Evolutionary conservation across 2,329 filamentous ascomycete genomes (phyloP).

Genomic region (Curvularia verruculosa): DNA sequence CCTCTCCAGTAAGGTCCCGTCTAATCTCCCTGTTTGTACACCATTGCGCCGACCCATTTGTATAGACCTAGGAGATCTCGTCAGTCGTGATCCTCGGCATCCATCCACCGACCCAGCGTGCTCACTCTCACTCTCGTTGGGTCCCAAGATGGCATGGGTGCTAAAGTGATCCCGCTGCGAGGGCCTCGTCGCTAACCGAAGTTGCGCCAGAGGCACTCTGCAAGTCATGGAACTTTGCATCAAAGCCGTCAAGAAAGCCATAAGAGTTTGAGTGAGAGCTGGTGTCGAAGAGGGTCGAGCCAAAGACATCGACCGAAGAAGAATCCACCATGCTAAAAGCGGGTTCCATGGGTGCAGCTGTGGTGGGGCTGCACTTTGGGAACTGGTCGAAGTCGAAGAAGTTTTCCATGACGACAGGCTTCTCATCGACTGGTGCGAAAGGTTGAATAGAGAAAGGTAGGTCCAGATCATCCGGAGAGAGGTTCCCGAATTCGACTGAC

Average conservation of each 20-base stretch:
- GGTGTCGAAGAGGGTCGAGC: slow-evolving; percentile 40
- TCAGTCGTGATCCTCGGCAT: slow-evolving; percentile 35
- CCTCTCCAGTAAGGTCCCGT: slow-evolving; percentile 21
- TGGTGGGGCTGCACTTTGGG: slow-evolving; percentile 35
- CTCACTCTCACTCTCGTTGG: slow-evolving; percentile 27
- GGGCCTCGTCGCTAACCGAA: slow-evolving; percentile 56
- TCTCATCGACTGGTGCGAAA: slow-evolving; percentile 48
- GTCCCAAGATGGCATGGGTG: slow-evolving; percentile 34
- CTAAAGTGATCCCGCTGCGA: slow-evolving; percentile 50
- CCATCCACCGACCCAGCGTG: slow-evolving; percentile 32
- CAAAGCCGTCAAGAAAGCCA: slow-evolving; percentile 48
- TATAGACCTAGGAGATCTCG: slow-evolving; percentile 37
- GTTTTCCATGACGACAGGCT: slow-evolving; percentile 44
- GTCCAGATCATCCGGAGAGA: slow-evolving; percentile 42
- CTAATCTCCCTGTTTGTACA: slow-evolving; percentile 34
- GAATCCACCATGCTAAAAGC: slow-evolving; percentile 41
- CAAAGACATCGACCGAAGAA: slow-evolving; percentile 44
- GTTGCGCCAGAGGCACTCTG: slow-evolving; percentile 56
- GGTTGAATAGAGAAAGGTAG: slow-evolving; percentile 46
- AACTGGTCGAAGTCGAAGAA: slow-evolving; percentile 52
- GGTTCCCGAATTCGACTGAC: slow-evolving; percentile 74
- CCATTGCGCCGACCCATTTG: slow-evolving; percentile 36
- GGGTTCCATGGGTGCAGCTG: slow-evolving; percentile 30
- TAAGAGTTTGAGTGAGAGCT: slow-evolving; percentile 38
- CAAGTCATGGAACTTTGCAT: slow-evolving; percentile 52